Percentiles rank a stretch among this genome's conserved stretches.
phyloP scores from a whole-genome alignment of 257 asterid genomes.

The Solanum neorickii region DNA sequence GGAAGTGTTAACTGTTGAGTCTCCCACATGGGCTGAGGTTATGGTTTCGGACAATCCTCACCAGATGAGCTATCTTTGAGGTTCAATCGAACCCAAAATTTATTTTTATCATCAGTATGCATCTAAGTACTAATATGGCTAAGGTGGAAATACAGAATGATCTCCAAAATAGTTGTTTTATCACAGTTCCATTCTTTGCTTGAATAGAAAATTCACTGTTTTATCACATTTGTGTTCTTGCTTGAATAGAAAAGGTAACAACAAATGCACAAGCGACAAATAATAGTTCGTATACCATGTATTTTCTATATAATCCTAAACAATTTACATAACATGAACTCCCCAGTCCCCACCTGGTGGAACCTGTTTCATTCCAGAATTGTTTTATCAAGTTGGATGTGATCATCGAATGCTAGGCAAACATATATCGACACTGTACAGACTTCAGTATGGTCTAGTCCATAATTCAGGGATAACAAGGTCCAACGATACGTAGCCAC shows the following conservation, averaged over 20 bases:
- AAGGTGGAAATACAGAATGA: not conserved
- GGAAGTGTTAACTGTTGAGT: not conserved
- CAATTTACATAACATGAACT: not conserved
- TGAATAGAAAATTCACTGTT: not conserved
- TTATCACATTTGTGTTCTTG: not conserved
- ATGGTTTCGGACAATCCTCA: not conserved
- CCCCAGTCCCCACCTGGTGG: not conserved
- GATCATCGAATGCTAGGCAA: not conserved
- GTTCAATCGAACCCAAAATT: not conserved
- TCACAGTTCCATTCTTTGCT: not conserved
- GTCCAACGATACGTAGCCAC: not conserved
- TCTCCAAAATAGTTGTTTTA: not conserved
- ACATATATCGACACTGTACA: not conserved
- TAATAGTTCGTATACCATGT: not conserved
- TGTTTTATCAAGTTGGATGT: not conserved
- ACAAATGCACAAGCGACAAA: not conserved
- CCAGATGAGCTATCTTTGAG: not conserved
- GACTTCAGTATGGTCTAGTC: not conserved
- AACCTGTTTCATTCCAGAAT: not conserved
- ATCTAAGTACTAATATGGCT: not conserved
- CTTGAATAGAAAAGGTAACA: not conserved
- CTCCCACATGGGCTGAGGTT: not conserved
- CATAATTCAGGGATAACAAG: not conserved
- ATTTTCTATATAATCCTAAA: not conserved
- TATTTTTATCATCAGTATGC: not conserved